phyloP scores from a whole-genome alignment of 495 filamentous ascomycete species.

The Annulohypoxylon bovei region DNA sequence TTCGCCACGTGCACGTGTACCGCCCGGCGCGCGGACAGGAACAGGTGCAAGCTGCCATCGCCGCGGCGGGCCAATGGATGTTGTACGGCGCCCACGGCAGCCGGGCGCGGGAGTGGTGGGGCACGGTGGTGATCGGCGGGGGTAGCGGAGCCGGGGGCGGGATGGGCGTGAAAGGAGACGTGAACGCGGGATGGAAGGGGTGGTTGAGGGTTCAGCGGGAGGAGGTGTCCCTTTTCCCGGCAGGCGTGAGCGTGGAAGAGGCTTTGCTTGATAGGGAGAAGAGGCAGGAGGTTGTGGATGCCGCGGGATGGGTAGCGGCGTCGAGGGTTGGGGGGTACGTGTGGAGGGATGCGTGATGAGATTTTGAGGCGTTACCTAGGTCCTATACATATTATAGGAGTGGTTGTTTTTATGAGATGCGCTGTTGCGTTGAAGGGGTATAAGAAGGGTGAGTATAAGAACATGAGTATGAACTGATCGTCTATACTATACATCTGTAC shows the following conservation, averaged over 20 bases:
- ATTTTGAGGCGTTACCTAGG: neutral
- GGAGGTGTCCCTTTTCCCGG: slow-evolving; percentile 59
- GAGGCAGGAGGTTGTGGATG: slow-evolving; percentile 54
- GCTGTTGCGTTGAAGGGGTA: neutral
- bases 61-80: slow-evolving; percentile 57
- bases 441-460: neutral
- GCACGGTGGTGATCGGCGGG: slow-evolving; percentile 57
- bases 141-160: slow-evolving; percentile 26
- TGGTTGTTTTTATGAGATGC: neutral
- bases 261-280: slow-evolving; percentile 61
- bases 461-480: neutral
- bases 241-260: slow-evolving; percentile 64
- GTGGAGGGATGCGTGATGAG: slow-evolving; percentile 29
- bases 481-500: too few relatives aligned
- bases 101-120: slow-evolving; percentile 60
- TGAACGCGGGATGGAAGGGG: slow-evolving; percentile 58
- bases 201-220: slow-evolving; percentile 60
- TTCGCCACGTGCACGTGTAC: slow-evolving; percentile 56
- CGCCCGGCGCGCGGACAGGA: slow-evolving; percentile 42
- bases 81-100: slow-evolving; percentile 56
- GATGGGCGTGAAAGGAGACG: slow-evolving; percentile 31
- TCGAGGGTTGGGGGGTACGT: slow-evolving; percentile 44
- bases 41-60: slow-evolving; percentile 43
- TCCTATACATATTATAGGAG: neutral
- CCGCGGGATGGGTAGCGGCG: slow-evolving; percentile 46